Percentiles rank a stretch among this genome's conserved stretches.
These are phyloP conservation scores for Cyberlindnera lachancei DNA, from an alignment of 805 yeast species.

Conservation along the genomic window DNA sequence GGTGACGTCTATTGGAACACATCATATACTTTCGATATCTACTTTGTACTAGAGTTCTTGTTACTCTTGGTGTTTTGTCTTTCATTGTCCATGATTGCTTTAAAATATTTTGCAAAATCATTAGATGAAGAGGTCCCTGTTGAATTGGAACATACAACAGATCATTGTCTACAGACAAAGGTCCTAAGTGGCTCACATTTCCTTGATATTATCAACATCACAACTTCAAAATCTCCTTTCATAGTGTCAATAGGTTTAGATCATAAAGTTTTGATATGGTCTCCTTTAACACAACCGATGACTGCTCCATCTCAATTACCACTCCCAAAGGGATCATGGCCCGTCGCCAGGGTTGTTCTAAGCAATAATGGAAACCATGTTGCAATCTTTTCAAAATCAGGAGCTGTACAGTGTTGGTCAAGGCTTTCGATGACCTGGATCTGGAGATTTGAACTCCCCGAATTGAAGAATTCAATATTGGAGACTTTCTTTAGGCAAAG, in stretches of 20 bases:
- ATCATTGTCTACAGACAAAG: slow-evolving; percentile 27
- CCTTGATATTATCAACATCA: slow-evolving; percentile 54
- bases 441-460: slow-evolving; percentile 41
- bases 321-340: slow-evolving; percentile 44
- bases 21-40: slow-evolving; percentile 38
- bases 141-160: slow-evolving; percentile 9
- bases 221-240: slow-evolving; percentile 55
- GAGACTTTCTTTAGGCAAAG: slow-evolving; percentile 55
- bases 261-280: slow-evolving; percentile 67
- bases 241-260: slow-evolving; percentile 69
- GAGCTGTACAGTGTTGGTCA: slow-evolving; percentile 54
- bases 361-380: slow-evolving; percentile 54
- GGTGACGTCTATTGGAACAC: slow-evolving; percentile 16
- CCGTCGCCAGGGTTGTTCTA: slow-evolving; percentile 48
- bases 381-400: slow-evolving; percentile 45
- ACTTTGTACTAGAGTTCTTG: slow-evolving; percentile 49
- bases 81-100: slow-evolving; percentile 38
- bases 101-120: slow-evolving; percentile 30
- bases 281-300: slow-evolving; percentile 45
- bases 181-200: slow-evolving; percentile 45
- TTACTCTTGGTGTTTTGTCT: slow-evolving; percentile 43
- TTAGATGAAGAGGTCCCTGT: slow-evolving; percentile 14
- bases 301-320: slow-evolving; percentile 40
- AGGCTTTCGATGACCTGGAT: slow-evolving; percentile 44
- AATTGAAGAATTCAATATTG: slow-evolving; percentile 34